Base-by-base conservation (phyloP, 768 basidiomycete species). In the Neoboletus brunneissimus region DNA sequence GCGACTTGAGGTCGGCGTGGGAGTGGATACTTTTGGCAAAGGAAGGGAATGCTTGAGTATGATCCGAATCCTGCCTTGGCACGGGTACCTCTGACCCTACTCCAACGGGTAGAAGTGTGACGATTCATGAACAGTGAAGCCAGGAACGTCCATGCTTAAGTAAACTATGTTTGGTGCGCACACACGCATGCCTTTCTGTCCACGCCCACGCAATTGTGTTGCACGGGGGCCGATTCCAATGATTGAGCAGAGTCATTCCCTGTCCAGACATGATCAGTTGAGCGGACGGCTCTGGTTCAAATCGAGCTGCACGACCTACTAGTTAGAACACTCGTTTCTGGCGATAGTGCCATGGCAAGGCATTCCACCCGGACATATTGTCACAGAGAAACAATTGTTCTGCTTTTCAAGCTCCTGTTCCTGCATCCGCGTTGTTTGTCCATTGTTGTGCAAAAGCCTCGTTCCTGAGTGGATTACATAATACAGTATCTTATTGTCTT, bases 401-500 rank as follows among this genome's bases (percentile, higher is more conserved):
- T 7, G 29, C 1, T 47, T 29, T 29, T 9, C 29, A 29, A 29
- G 8, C 9, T 29, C 32, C 31, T 9, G 15, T 22, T 48, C 32
- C 9, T 32, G 34, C n/a, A 12, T 48, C 34, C 34, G 25, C n/a
- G 10, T 56, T 56, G 55, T 58, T 63, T 63, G 64, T 53, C 40
- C 40, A 51, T 53, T 69, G 60, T 67, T 67, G 40, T 64, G 43
- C 63, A 56, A 59, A 31, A 54, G 37, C 61, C 48, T 58, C 55
- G 66, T 65, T 31, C 67, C 38, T 55, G 54, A 18, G 3, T 16
- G 8, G 4, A 47, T 70, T 61, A 63, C 47, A 4, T 57, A 56
- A 60, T 53, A 37, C 0, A 11, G 7, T n/a, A 5, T 57, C 50
- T 58, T 67, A 70, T 72, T 70, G 65, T 67, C 57, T 64, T 45